Base-by-base conservation (phyloP, 352 stramenopile species). In the Pythium dissimile region DNA sequence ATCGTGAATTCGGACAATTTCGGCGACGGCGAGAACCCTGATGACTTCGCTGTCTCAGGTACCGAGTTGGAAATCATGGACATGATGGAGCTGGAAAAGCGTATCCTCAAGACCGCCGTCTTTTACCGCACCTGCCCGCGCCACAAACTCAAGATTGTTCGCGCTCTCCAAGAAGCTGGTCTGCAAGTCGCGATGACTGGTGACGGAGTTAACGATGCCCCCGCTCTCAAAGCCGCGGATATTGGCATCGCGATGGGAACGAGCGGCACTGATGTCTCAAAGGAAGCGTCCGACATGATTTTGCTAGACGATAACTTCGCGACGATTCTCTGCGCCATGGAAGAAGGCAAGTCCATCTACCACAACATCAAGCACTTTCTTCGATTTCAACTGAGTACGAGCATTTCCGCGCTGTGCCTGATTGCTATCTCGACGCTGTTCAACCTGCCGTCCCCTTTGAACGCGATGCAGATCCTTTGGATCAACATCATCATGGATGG, bases 121-220 rank as follows among this genome's bases (percentile, higher is more conserved):
- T 98, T 98, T 66, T 98, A 98, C 71, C 87, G 95, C 24, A 97
- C 96, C 11, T 95, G 84, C 31, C 96, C 96, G 6, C 71, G 92
- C 23, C 95, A 99, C 67, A 99, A 99, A 57, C 80, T 99, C 12
- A 94, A 93, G 54, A 97, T 99, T 62, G 96, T 99, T 9, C 78
- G 86, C 6, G 94, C 91, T 15, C 81, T 98, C 10, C 94, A 98
- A 65, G 73, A 86, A 41, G 75, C 72, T 16, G 77, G 78, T 2
- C 37, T 88, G 35, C 80, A 88, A 67, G 94, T 99, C 38, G 97
- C 96, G 6, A 98, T 99, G 80, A 99, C 97, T n/a, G 97, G 97
- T n/a, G 97, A 99, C 64, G 97, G 97, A 31, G 98, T 98, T 13
- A 99, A 99, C 73, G 97, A 99, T 74, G 97, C 97, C 7, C 97